These are phyloP conservation scores for Populus tomentosa DNA, from an alignment of 441 rosid genomes.

Conservation along the genomic window DNA sequence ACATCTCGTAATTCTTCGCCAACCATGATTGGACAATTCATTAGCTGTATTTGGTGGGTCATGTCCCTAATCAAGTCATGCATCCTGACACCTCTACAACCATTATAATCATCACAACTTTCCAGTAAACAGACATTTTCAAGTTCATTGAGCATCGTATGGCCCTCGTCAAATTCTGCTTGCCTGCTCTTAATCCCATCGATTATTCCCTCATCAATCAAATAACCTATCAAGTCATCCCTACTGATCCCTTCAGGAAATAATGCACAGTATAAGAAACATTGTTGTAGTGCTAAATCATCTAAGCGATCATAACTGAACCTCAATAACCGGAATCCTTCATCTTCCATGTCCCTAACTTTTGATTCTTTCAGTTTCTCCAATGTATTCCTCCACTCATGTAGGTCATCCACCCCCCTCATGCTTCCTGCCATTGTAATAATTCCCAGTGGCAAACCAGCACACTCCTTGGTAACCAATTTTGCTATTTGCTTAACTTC, in stretches of 20 bases:
- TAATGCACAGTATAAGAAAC: neutral
- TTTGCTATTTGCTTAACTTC: neutral
- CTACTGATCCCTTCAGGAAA: neutral
- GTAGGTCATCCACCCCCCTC: neutral
- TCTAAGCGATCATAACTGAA: neutral
- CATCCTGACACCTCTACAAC: neutral
- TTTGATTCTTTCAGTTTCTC: neutral
- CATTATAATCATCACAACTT: neutral
- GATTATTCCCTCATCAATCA: constrained; percentile 2
- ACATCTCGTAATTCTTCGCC: constrained; percentile 10
- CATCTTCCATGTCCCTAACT: neutral
- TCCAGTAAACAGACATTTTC: constrained; percentile 1
- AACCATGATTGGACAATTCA: constrained; percentile 1
- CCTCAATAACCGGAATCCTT: neutral
- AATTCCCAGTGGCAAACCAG: neutral
- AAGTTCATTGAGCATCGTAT: neutral
- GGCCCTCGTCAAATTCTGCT: neutral
- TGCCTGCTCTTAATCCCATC: neutral
- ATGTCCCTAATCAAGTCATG: neutral
- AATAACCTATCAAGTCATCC: neutral
- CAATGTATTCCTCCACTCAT: neutral
- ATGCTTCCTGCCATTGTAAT: constrained; percentile 2
- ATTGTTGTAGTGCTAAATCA: neutral
- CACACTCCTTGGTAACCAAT: neutral
- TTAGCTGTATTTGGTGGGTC: neutral